These are phyloP conservation scores for Capronia americana DNA, from an alignment of 2,329 filamentous ascomycete genomes.

Conservation along the genomic window DNA sequence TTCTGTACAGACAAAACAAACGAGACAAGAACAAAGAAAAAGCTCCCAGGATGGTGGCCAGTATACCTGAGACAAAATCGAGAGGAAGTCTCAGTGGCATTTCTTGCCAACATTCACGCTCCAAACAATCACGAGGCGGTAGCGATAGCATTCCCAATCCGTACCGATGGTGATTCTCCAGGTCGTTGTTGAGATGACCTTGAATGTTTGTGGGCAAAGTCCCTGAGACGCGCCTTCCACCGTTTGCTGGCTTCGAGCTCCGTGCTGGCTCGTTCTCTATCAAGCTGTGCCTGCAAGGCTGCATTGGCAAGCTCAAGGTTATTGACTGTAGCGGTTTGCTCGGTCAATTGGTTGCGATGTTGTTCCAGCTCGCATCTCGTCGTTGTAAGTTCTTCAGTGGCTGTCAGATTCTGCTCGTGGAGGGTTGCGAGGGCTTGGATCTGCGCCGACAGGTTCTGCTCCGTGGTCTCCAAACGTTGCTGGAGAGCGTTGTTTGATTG, in stretches of 20 bases:
- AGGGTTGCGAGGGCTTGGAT: not conserved
- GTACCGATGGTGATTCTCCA: not conserved
- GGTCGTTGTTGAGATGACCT: not conserved
- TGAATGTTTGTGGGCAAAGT: not conserved
- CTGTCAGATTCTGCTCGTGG: conserved; percentile 1
- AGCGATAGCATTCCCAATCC: not conserved
- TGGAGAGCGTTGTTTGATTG: not conserved
- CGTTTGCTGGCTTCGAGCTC: not conserved
- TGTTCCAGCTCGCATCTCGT: not conserved
- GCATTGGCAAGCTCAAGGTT: not conserved
- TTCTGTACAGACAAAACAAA: not conserved
- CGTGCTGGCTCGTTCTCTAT: not conserved
- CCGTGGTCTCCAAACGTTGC: not conserved
- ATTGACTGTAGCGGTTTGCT: not conserved
- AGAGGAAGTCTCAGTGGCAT: not conserved
- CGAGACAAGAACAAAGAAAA: not conserved
- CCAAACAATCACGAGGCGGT: not conserved
- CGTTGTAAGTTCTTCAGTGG: not conserved
- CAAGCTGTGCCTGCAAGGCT: not conserved
- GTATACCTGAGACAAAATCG: not conserved
- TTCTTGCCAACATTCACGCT: not conserved
- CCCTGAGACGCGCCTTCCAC: not conserved
- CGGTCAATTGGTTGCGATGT: not conserved
- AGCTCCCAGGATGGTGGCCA: too few relatives aligned
- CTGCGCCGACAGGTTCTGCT: conserved; percentile 1